These are phyloP conservation scores for Triangularia verruculosa DNA, from an alignment of 2,329 filamentous ascomycete species.

Conservation along the genomic window DNA sequence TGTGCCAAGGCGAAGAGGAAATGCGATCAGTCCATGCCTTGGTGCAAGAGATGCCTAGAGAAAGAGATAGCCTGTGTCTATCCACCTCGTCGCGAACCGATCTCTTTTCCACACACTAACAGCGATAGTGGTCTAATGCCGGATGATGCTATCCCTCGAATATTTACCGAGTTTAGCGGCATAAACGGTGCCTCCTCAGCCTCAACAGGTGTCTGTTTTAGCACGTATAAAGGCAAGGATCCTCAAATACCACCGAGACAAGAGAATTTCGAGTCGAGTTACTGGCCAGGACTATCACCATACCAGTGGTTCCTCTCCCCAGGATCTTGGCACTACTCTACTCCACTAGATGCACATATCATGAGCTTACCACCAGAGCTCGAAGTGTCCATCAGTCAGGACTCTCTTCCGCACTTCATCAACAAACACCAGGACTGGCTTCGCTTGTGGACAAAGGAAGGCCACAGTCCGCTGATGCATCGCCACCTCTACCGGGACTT, in stretches of 20 bases:
- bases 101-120: neutral
- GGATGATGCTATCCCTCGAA: neutral
- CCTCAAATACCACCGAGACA: neutral
- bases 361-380: neutral
- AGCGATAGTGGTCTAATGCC: neutral
- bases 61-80: constrained; percentile 27
- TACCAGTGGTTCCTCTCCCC: constrained; percentile 5
- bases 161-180: neutral
- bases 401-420: constrained; percentile 1
- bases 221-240: neutral
- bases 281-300: neutral
- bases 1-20: constrained; percentile 39
- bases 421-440: neutral
- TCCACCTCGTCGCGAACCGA: constrained; percentile 13
- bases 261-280: neutral
- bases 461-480: constrained; percentile 35
- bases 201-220: neutral
- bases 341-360: neutral
- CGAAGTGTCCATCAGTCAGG: neutral
- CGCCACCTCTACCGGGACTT: constrained; percentile 27
- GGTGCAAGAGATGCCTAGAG: constrained; percentile 27
- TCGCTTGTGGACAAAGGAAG: constrained; percentile 29
- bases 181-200: constrained; percentile 25
- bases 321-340: neutral
- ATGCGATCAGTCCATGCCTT: constrained; percentile 33